Conservation (phyloP, 192 early-diverging fungal species). For the Jimgerdemannia flammicorona region DNA sequence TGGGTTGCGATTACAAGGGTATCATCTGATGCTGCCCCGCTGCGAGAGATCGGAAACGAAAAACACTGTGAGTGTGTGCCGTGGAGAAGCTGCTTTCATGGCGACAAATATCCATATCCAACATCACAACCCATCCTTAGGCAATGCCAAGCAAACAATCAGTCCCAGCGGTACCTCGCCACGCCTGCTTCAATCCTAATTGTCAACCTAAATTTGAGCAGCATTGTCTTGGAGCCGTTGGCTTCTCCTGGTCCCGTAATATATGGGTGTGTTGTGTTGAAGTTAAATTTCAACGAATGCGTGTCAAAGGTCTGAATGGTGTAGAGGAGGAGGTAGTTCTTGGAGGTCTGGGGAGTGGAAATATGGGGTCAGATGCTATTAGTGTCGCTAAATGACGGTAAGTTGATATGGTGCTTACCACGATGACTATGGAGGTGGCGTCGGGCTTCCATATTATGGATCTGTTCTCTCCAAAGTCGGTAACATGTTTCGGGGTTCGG, state of each 20-base stretch:
- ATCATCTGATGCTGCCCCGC: constrained; percentile 60
- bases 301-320: constrained; percentile 44
- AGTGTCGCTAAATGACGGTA: background rate
- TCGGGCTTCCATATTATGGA: constrained; percentile 75
- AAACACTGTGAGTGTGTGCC: background rate
- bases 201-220: constrained; percentile 66
- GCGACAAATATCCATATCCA: too few relatives aligned
- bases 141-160: background rate
- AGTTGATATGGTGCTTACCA: constrained; percentile 37
- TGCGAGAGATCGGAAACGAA: constrained; percentile 14
- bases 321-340: constrained; percentile 73
- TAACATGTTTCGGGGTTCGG: constrained; percentile 57
- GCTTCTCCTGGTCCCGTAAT: constrained; percentile 68
- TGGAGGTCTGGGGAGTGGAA: constrained; percentile 45
- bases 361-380: background rate
- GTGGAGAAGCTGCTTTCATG: background rate
- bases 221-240: constrained; percentile 46
- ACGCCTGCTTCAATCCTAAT: constrained; percentile 75
- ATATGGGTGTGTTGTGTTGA: constrained; percentile 56
- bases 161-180: constrained; percentile 43
- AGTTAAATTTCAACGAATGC: constrained; percentile 53
- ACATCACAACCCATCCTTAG: background rate
- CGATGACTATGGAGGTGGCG: constrained; percentile 54
- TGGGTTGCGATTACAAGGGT: constrained; percentile 66
- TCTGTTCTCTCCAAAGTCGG: constrained; percentile 72